Evolutionary conservation across 805 yeast species (phyloP), one percentile per base, ranked within the genome.

Genomic region (Kurtzmaniella fragi): DNA sequence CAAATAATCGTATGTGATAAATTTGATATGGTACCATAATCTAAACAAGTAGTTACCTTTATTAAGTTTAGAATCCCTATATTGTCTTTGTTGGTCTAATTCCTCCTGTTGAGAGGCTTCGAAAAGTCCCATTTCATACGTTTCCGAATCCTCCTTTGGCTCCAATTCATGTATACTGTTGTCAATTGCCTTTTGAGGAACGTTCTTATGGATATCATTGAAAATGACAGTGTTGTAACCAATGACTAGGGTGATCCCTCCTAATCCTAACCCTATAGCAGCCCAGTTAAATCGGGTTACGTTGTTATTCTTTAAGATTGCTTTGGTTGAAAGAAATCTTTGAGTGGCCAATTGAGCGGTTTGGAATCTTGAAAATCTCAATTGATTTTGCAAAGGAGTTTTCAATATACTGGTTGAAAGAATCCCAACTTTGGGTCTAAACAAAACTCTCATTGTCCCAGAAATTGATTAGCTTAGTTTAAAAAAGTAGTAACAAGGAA

Each of bases 81-180:
- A 60, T 1, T 51, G 45, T 0, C 49, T 41, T 17, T 58, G 59
- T 34, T 71, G 73, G 2, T 61, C 62, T 10, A 54, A 53, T 31
- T 74, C 64, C 51, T 84, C 88, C 14, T 59, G 56, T 46, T 79
- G 81, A 0, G 90, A 83, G 0, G 85, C 67, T 10, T 61, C 41
- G 53, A 67, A 84, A 2, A 84, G 64, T 1, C 85, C 85, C 68
- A 71, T 71, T 53, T 84, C 93, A 58, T 69, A 82, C 0, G 95
- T 84, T 28, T 79, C 84, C 3, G 80, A 80, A 1, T 48, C 52
- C 1, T 68, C 53, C 41, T 68, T 75, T 0, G 84, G 74, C 5
- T 41, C 42, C 30, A 76, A 57, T n/a, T 53, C 59, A 45, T 71
- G 75, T 14, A 67, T 56, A 6, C 58, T 38, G 3, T 56, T 50